Base-by-base conservation (phyloP, 352 stramenopile species). In the Phytophthora hibernalis region DNA sequence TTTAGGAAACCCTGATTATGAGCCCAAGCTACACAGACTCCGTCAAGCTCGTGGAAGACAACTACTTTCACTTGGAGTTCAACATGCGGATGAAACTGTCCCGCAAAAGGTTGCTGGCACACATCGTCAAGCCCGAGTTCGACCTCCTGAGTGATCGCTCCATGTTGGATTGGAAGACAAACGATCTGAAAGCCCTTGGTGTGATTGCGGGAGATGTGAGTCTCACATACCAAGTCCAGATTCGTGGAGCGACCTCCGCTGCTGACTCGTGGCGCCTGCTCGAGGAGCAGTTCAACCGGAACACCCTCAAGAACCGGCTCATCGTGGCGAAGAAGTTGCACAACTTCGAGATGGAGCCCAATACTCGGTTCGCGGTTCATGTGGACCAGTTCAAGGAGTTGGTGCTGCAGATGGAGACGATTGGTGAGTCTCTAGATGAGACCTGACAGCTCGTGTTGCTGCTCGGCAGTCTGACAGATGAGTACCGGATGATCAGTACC, bases 331-430 rank as follows among this genome's bases (percentile, higher is more conserved):
- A 55, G 21, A 43, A 43, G 6, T 20, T 72, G 21, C 65, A 75
- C 47, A 53, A 65, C 16, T 72, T 74, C 61, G 51, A 66, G 55
- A 65, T 76, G 56, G 56, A 76, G 28, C 12, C 28, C 22, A 48
- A 33, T 11, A 58, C 33, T 2, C 21, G 30, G 30, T 69, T 77
- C 42, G 16, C 48, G 1, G n/a, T n/a, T n/a, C n/a, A n/a, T n/a
- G n/a, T n/a, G n/a, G n/a, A n/a, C n/a, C n/a, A n/a, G n/a, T n/a
- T n/a, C n/a, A n/a, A n/a, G n/a, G n/a, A n/a, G n/a, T n/a, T n/a
- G n/a, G n/a, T n/a, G n/a, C n/a, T n/a, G n/a, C n/a, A n/a, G n/a
- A n/a, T n/a, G n/a, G n/a, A n/a, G n/a, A n/a, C n/a, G n/a, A n/a
- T n/a, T n/a, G n/a, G n/a, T n/a, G n/a, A n/a, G n/a, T n/a, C n/a